Percentiles rank a stretch among this genome's conserved stretches.
Conservation (phyloP, 2,329 filamentous ascomycete species). For the Ceratocystis papillata region DNA sequence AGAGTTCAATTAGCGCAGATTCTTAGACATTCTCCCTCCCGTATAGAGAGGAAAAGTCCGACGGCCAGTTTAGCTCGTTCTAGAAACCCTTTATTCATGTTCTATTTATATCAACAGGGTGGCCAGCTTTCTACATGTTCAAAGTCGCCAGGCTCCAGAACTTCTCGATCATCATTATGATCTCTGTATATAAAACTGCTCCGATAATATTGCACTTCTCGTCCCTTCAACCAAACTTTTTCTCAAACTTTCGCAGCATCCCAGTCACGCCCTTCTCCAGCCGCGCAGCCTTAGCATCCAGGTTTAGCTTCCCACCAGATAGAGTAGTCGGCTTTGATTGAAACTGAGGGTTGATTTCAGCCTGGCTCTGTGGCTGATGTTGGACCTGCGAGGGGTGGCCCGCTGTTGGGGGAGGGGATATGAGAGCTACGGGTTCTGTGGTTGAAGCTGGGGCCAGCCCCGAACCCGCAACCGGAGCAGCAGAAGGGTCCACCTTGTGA, state of each 20-base stretch:
- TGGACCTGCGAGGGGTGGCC: conserved; percentile 38
- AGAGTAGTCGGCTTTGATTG: conserved; percentile 4
- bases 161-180: too few relatives aligned
- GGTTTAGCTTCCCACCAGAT: conserved; percentile 35
- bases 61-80: background rate
- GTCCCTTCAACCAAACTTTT: conserved; percentile 48
- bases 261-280: conserved; percentile 60
- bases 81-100: background rate
- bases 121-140: too few relatives aligned
- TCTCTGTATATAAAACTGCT: background rate
- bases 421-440: conserved; percentile 20
- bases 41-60: too few relatives aligned
- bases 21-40: too few relatives aligned
- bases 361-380: conserved; percentile 8
- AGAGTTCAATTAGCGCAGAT: too few relatives aligned
- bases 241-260: conserved; percentile 69
- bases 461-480: conserved; percentile 25
- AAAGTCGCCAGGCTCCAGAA: too few relatives aligned
- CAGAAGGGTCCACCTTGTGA: conserved; percentile 4
- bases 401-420: conserved; percentile 26
- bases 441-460: conserved; percentile 25
- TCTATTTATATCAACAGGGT: background rate
- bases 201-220: background rate
- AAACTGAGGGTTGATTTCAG: background rate
- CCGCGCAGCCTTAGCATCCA: conserved; percentile 55